Base-by-base conservation (phyloP, 2,329 filamentous ascomycete genomes). In the Amphichorda felina region DNA sequence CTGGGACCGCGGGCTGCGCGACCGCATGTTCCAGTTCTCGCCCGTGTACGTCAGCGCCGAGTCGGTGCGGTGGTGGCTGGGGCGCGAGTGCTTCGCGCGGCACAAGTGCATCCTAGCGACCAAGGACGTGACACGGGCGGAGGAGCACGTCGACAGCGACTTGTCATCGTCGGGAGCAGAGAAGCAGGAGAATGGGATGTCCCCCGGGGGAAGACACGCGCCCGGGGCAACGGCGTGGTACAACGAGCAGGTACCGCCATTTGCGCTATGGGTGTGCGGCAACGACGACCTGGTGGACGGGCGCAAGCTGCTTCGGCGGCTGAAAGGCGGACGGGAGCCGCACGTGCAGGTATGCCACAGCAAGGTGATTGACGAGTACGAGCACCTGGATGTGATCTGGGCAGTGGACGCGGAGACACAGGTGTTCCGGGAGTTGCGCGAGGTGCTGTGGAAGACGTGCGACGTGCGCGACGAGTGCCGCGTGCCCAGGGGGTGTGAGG, bases 1-100 rank as follows among this genome's bases (percentile, higher is more conserved):
- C 7, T 95, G 89, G 89, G 89, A 95, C 42, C 73, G 77, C 8
- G 84, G 70, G 6, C 60, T 94, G 11, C 69, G 83, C 39, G 63
- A 85, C 50, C 78, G 89, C 29, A 81, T 93, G 71, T 95, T 96
- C 54, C 85, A 91, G 48, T 95, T 94, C 45, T 78, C 86, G 0
- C 89, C 89, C 1, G 85, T 94, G 0, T 94, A 93, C 48, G 85
- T 95, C 34, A 86, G 79, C 46, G 74, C 85, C 1, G 87, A 95
- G 59, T 81, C 78, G 39, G 94, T 95, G 85, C 70, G 85, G 5
- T 96, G 89, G 89, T 95, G 89, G 89, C 69, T 95, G 1, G 89
- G 88, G 0, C 66, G 79, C 4, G 85, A 91, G 47, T 87, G 87
- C 45, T 95, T 94, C 49, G 65, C 67, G 2, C 56, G 55, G 46